Base-by-base conservation (phyloP, 768 basidiomycete species). In the Phylloporus sp. region DNA sequence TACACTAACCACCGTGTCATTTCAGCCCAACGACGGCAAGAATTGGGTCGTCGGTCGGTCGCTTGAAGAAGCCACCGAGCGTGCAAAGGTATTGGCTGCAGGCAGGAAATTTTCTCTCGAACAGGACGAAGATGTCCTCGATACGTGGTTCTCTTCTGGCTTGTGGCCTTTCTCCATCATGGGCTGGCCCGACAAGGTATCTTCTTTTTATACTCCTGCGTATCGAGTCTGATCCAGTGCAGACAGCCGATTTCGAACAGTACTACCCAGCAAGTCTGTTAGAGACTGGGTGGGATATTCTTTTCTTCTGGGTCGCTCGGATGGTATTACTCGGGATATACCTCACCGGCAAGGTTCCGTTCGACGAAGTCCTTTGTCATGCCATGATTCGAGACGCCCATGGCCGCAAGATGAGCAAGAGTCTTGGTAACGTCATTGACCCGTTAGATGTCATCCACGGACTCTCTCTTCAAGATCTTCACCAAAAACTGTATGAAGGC, bases 231-330 rank as follows among this genome's bases (percentile, higher is more conserved):
- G 42, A 47, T 20, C 52, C n/a, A 13, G 23, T 28, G 7, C 26
- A 91, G 90, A 93, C 91, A 0, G 51, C 70, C 5, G 95, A 98
- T 62, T 56, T 90, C 33, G 65, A 82, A 53, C 71, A 74, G 24
- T 98, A 90, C 72, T 99, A 94, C 66, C 96, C 96, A 0, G 71
- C 90, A 3, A 79, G 83, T n/a, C 57, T 98, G 35, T 80, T 98
- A 24, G 96, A 98, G 71, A 99, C 96, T 0, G 96, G 96, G 37
- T 98, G 96, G 95, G 96, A 98, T 54, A 98, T 98, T 59, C 68
- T 99, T n/a, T 94, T 94, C 78, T 98, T 98, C 80, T 99, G 96
- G 96, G 95, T 98, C 7, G 94, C 96, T 14, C 86, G 96, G 34
- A 99, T 98, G 95, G 95, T 89, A 39, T 71, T 99, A 60, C 81